These are phyloP conservation scores for Aspergillus sp. DNA, from an alignment of 2,329 filamentous ascomycete genomes.

Conservation along the genomic window DNA sequence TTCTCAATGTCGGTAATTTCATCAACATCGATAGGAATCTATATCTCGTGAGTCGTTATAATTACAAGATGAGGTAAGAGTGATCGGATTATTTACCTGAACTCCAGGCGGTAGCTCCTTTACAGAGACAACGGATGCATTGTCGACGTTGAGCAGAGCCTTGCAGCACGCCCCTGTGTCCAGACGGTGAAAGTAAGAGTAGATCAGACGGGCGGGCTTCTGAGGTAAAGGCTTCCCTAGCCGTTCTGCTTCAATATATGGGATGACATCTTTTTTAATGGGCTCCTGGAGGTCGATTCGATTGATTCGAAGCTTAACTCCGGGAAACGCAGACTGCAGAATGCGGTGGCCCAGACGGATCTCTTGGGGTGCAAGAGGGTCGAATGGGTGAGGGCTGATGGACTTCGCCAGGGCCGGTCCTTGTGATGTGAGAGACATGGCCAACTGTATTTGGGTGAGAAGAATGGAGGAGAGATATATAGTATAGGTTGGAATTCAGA, in stretches of 20 bases:
- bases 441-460: background rate
- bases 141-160: constrained; percentile 42
- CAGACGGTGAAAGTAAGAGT: constrained; percentile 50
- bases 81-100: constrained; percentile 34
- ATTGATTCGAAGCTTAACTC: constrained; percentile 56
- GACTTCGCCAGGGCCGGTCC: constrained; percentile 15
- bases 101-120: constrained; percentile 48
- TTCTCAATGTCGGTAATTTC: constrained; percentile 61
- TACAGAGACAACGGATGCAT: constrained; percentile 33
- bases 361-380: constrained; percentile 38
- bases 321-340: constrained; percentile 36
- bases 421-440: constrained; percentile 17
- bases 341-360: constrained; percentile 38
- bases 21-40: constrained; percentile 60
- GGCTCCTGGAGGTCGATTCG: constrained; percentile 67
- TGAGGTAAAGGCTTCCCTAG: constrained; percentile 48
- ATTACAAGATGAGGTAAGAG: background rate
- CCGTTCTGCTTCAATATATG: constrained; percentile 64
- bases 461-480: background rate
- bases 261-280: constrained; percentile 57
- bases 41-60: constrained; percentile 50
- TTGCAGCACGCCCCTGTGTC: constrained; percentile 44
- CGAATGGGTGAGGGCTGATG: constrained; percentile 35
- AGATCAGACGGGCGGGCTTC: constrained; percentile 54
- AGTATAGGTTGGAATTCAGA: no score